phyloP scores from a whole-genome alignment of 805 yeast species.

The Kazachstania viticola region DNA sequence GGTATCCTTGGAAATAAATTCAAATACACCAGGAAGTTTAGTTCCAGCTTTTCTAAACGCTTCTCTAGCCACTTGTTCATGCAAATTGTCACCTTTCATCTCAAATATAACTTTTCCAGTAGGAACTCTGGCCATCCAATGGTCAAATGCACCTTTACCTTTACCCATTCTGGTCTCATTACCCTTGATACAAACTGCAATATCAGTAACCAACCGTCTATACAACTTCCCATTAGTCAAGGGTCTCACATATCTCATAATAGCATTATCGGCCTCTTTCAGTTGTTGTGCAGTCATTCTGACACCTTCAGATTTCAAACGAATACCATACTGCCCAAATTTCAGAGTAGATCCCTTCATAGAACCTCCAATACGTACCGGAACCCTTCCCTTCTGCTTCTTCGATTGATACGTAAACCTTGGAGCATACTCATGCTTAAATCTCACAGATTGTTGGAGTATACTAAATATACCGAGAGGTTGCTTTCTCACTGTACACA shows the following conservation, averaged over 20 bases:
- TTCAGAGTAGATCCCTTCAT: conserved; percentile 73
- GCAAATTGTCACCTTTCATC: conserved; percentile 61
- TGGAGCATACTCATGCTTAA: conserved; percentile 68
- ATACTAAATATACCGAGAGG: too few relatives aligned
- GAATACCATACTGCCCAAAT: conserved; percentile 76
- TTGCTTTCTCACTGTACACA: too few relatives aligned
- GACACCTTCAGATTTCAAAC: conserved; percentile 80
- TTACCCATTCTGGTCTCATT: conserved; percentile 99
- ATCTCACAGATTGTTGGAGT: conserved; percentile 28
- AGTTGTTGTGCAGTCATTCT: conserved; percentile 80
- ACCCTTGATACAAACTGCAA: conserved; percentile 92
- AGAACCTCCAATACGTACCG: conserved; percentile 92
- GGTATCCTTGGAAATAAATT: conserved; percentile 57
- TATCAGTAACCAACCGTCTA: conserved; percentile 72
- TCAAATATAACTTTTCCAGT: conserved; percentile 91
- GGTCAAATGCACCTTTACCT: conserved; percentile 95
- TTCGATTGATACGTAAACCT: conserved; percentile 49
- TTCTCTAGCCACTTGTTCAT: conserved; percentile 82
- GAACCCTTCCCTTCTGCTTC: conserved; percentile 87
- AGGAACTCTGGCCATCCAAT: conserved; percentile 94
- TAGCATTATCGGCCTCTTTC: conserved; percentile 79
- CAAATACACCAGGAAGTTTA: conserved; percentile 87
- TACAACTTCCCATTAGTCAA: conserved; percentile 49
- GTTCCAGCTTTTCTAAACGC: conserved; percentile 83
- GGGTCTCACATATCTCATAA: conserved; percentile 75